Percentiles rank a stretch among this genome's conserved stretches.
Conservation (phyloP, 2,329 filamentous ascomycete species). For the Phaeosphaeria sp. region DNA sequence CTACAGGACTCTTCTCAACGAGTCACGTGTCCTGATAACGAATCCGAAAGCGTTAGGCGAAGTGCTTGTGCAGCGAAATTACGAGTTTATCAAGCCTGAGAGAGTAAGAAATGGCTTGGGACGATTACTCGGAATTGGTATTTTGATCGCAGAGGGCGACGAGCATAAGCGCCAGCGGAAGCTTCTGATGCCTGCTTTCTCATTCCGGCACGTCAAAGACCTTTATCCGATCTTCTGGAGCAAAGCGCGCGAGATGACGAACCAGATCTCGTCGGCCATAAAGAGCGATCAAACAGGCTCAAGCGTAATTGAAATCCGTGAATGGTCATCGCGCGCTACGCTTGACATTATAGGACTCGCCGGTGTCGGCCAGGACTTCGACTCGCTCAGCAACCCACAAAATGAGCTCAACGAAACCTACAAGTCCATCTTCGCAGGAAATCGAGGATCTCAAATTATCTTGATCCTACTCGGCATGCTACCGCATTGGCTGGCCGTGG, state of each 20-base stretch:
- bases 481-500: constrained; percentile 65
- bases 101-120: constrained; percentile 61
- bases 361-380: constrained; percentile 64
- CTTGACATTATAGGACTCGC: constrained; percentile 66
- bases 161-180: constrained; percentile 73
- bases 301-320: constrained; percentile 51
- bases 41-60: constrained; percentile 56
- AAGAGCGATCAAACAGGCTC: constrained; percentile 32
- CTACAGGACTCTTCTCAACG: constrained; percentile 57
- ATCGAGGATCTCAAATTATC: constrained; percentile 60
- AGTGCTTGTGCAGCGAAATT: constrained; percentile 58
- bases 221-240: constrained; percentile 57
- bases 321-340: constrained; percentile 59
- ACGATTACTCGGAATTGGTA: constrained; percentile 71
- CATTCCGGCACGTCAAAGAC: constrained; percentile 59
- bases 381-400: constrained; percentile 56
- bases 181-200: constrained; percentile 57
- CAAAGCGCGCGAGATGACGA: constrained; percentile 53
- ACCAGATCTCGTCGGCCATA: constrained; percentile 39
- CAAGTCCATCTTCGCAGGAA: constrained; percentile 57
- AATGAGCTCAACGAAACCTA: constrained; percentile 63
- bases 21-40: constrained; percentile 54
- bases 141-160: constrained; percentile 86
- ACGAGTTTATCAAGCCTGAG: constrained; percentile 58
- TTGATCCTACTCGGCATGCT: constrained; percentile 68